Evolutionary conservation across 805 yeast genomes (phyloP), one percentile per base, ranked within the genome.

Genomic region (Dipodascus albidus): DNA sequence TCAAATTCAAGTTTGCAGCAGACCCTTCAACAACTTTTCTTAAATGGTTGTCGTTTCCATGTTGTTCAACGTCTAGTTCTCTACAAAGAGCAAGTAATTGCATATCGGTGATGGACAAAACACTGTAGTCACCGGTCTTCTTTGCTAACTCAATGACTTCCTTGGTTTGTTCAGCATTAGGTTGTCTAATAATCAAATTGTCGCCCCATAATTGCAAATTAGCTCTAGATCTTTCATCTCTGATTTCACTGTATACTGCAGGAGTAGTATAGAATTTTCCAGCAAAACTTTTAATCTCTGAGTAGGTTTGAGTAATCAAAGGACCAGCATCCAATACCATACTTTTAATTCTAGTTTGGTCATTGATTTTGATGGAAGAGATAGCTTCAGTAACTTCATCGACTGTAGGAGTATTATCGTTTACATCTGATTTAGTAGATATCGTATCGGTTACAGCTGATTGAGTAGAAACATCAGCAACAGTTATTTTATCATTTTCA

Each of bases 291-390:
- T 82, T 81, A 48, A 93, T 73, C 20, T 82, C 78, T 2, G 89
- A 76, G 11, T 86, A 87, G 3, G 93, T 76, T 62, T 87, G 95
- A 1, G 95, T 85, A 60, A 93, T 85, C 59, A 93, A 72, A 3
- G 99, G 99, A 51, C 96, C 93, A 2, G 99, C 98, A 76, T 93
- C 99, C 59, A 93, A 75, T 33, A 87, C 86, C 54, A 95, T 73
- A 1, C 82, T 73, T 57, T 77, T 54, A 76, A 63, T 59, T 42
- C 22, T 47, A 4, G 31, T 6, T 22, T 47, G 31, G 6, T 31
- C 35, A 23, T 22, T 47, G 17, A 27, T 21, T 15, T 22, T 22
- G 27, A 38, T 38, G 44, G 44, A 14, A 14, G 14, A 4, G 6
- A 14, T 17, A 6, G 44, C 17, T 38, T 38, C n/a, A 38, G 15